Conservation (phyloP, 371 early-diverging fungal genomes). For the Pancytospora philotis region DNA sequence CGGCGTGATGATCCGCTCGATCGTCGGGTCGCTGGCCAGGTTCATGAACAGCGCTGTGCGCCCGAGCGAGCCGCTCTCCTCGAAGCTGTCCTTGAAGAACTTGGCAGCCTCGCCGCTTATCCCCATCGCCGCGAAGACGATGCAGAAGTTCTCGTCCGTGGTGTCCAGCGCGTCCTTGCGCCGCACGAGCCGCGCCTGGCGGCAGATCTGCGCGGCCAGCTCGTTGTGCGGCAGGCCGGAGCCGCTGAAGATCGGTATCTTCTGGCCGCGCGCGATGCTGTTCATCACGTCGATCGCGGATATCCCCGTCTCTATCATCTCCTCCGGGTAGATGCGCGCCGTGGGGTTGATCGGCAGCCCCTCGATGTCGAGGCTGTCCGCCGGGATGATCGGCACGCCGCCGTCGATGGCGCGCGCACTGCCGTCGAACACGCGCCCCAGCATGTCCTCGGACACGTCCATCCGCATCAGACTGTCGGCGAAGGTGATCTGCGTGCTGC, state of each 20-base stretch:
- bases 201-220: slow-evolving; percentile 98
- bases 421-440: slow-evolving; percentile 97
- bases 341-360: slow-evolving; percentile 94
- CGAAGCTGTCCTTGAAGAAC: slow-evolving; percentile 98
- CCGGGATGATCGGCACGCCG: slow-evolving; percentile 95
- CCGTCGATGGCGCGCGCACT: slow-evolving; percentile 95
- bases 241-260: slow-evolving; percentile 99
- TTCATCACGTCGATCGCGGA: slow-evolving; percentile 99
- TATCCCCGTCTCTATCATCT: slow-evolving; percentile 99
- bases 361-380: slow-evolving; percentile 91
- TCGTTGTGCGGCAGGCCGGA: slow-evolving; percentile 99
- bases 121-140: slow-evolving; percentile 99
- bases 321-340: slow-evolving; percentile 96
- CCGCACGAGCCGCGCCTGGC: slow-evolving; percentile 95
- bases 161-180: slow-evolving; percentile 89
- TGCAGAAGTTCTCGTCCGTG: slow-evolving; percentile 97
- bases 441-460: slow-evolving; percentile 95
- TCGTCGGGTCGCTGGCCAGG: slow-evolving; percentile 99
- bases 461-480: slow-evolving; percentile 91
- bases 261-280: slow-evolving; percentile 99
- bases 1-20: slow-evolving; percentile 99
- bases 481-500: slow-evolving; percentile 86
- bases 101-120: slow-evolving; percentile 99
- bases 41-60: slow-evolving; percentile 96
- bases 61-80: slow-evolving; percentile 95